A percentile compares a stretch with the other conserved stretches of the same genome.
phyloP scores from a whole-genome alignment of 2,329 filamentous ascomycete species.

The Alternaria hordeiaustralica region DNA sequence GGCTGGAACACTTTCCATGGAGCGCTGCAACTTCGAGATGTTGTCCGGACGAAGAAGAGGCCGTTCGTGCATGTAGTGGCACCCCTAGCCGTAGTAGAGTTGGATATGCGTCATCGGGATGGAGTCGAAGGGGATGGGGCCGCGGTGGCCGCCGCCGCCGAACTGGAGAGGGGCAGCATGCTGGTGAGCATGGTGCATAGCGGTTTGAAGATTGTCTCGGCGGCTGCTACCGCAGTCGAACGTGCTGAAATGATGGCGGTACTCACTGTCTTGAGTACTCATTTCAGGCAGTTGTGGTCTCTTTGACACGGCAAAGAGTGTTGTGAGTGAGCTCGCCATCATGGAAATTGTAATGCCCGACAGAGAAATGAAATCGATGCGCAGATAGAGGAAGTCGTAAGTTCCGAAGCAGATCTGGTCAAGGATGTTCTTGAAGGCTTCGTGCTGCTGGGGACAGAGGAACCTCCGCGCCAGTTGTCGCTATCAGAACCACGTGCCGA shows the following conservation, averaged over 20 bases:
- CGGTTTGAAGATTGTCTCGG: slow-evolving; percentile 39
- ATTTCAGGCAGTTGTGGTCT: slow-evolving; percentile 81
- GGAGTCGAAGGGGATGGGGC: slow-evolving; percentile 33
- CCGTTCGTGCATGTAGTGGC: slow-evolving; percentile 1
- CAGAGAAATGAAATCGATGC: slow-evolving; percentile 80
- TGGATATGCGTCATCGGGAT: slow-evolving; percentile 34
- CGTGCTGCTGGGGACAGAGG: too few relatives aligned
- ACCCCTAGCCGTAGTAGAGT: slow-evolving; percentile 27
- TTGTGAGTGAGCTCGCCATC: too few relatives aligned
- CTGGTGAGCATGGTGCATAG: slow-evolving; percentile 23
- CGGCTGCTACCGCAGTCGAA: slow-evolving; percentile 77
- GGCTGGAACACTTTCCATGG: background rate
- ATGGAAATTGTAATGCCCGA: slow-evolving; percentile 80
- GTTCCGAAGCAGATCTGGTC: slow-evolving; percentile 81
- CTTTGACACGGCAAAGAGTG: too few relatives aligned
- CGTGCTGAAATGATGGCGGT: slow-evolving; percentile 76
- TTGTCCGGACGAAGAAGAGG: background rate
- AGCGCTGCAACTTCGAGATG: background rate
- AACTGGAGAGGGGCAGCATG: slow-evolving; percentile 13
- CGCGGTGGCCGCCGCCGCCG: slow-evolving; percentile 24
- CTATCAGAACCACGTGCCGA: slow-evolving; percentile 94
- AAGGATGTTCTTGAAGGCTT: slow-evolving; percentile 76
- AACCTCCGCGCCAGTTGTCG: slow-evolving; percentile 74
- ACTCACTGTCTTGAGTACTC: slow-evolving; percentile 76
- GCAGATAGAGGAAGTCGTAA: slow-evolving; percentile 94